Evolutionary conservation across 2,329 filamentous ascomycete species (phyloP).

Genomic region (Phyllosticta ampelicida): DNA sequence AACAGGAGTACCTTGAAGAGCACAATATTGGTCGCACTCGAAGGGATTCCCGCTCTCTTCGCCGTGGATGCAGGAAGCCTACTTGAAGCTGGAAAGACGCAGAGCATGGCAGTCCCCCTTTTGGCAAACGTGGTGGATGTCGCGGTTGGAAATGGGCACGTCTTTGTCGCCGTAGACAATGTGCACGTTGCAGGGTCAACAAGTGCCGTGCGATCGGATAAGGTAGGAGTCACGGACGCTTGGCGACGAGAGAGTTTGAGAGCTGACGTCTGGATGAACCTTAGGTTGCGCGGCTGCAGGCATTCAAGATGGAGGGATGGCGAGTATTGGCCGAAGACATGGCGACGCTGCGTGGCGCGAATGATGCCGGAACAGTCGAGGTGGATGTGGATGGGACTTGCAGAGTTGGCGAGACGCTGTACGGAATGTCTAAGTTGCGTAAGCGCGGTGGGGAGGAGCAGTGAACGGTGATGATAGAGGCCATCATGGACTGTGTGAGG

Average conservation of each 20-base stretch:
- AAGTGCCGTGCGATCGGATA: slow-evolving; percentile 24
- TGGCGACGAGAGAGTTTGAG: neutral
- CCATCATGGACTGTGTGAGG: slow-evolving; percentile 2
- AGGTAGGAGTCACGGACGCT: slow-evolving; percentile 16
- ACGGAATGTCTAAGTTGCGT: slow-evolving; percentile 38
- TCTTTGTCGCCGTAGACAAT: slow-evolving; percentile 44
- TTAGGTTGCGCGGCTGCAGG: slow-evolving; percentile 2
- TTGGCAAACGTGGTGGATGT: slow-evolving; percentile 56
- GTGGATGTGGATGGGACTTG: slow-evolving; percentile 12
- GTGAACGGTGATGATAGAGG: slow-evolving; percentile 17
- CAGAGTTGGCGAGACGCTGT: slow-evolving; percentile 29
- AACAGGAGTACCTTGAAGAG: slow-evolving; percentile 8
- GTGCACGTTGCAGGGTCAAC: slow-evolving; percentile 43
- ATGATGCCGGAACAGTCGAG: slow-evolving; percentile 15
- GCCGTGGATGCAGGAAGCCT: slow-evolving; percentile 46
- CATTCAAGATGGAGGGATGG: neutral
- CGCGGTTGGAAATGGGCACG: slow-evolving; percentile 16
- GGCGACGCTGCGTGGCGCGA: slow-evolving; percentile 12
- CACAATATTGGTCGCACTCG: slow-evolving; percentile 30
- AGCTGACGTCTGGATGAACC: slow-evolving; percentile 8
- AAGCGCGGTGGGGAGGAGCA: slow-evolving; percentile 35
- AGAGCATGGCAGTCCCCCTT: slow-evolving; percentile 35
- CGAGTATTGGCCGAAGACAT: neutral
- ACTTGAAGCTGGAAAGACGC: slow-evolving; percentile 29
- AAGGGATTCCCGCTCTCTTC: slow-evolving; percentile 51